Evolutionary conservation across 768 basidiomycete genomes (phyloP), one percentile per base, ranked within the genome.

Genomic region (Suillus subluteus): DNA sequence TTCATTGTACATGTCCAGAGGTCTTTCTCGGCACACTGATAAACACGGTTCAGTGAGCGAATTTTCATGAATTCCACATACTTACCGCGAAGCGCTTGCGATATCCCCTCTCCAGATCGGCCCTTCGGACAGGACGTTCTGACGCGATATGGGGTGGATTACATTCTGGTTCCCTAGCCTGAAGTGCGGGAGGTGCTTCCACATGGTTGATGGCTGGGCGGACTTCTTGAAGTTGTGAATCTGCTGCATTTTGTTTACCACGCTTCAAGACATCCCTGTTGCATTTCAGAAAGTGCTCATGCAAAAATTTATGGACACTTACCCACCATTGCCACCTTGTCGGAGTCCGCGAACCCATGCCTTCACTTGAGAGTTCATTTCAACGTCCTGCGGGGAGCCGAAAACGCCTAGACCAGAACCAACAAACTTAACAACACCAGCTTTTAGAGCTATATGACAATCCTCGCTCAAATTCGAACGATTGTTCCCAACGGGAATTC

Each of bases 291-390:
- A 82, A 67, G 66, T 84, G 84, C 23, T 82, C 84, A 58, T 38
- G 38, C 18, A 62, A 59, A 41, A 32, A 11, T 15, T 44, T 46
- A 56, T 0, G 15, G 68, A 66, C 43, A 81, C 86, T 76, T 73
- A 90, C 90, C 88, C 88, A 68, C 81, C 86, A 55, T 88, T 87
- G 43, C 88, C 89, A 44, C 82, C 80, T 55, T 82, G 74, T 63
- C 80, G 82, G 58, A 91, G 75, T n/a, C 87, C 89, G 9, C 82
- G 71, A 21, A 82, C 76, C 91, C 90, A 92, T 59, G 78, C 74
- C 5, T 70, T 70, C 30, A 92, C 70, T 37, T 83, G 68, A 12
- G 65, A 58, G 52, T 85, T 72, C 3, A 69, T 72, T 26, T 84
- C 82, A 5, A 91, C 70, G 3, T 82, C 78, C 63, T 77, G 75